Evolutionary conservation across 176 grass and related monocot genomes (phyloP).

Genomic region (Cenchrus fungigraminus): DNA sequence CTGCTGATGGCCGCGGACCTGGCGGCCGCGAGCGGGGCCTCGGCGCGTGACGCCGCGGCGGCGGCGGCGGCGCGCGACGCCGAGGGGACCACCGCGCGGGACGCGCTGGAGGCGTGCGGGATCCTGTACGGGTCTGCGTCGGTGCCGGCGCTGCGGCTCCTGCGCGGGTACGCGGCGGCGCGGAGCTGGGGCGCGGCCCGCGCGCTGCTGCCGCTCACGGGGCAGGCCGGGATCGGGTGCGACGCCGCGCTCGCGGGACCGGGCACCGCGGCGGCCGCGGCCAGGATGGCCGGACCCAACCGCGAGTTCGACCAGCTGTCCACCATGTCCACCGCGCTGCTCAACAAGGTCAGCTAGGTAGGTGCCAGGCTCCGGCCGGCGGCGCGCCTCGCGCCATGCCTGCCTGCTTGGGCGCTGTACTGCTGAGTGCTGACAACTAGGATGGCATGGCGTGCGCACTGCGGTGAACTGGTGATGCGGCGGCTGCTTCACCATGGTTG

Average conservation of each 20-base stretch:
- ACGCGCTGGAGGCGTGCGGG: conserved; percentile 56
- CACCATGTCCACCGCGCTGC: conserved; percentile 49
- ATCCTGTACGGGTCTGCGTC: conserved; percentile 51
- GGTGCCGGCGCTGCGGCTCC: conserved; percentile 39
- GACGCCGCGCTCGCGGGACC: conserved; percentile 18
- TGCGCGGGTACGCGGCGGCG: conserved; percentile 44
- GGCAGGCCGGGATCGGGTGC: conserved; percentile 45
- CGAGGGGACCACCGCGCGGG: not conserved
- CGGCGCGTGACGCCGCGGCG: conserved; percentile 8
- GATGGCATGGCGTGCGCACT: not conserved
- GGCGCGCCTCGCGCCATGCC: not conserved
- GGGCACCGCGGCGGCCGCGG: not conserved
- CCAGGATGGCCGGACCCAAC: conserved; percentile 12
- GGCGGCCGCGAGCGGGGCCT: conserved; percentile 19
- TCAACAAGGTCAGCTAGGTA: conserved; percentile 23
- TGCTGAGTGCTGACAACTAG: too few species aligned
- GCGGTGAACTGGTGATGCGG: too few species aligned
- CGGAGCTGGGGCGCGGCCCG: conserved; percentile 25
- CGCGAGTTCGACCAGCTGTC: conserved; percentile 44
- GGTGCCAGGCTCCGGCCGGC: not conserved
- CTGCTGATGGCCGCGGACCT: conserved; percentile 43
- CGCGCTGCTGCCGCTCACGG: conserved; percentile 32
- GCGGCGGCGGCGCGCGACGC: conserved; percentile 12
- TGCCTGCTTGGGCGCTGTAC: too few species aligned
- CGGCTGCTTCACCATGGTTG: too few species aligned